These are phyloP conservation scores for Microcos paniculata DNA, from an alignment of 345 rosid genomes.

Conservation along the genomic window DNA sequence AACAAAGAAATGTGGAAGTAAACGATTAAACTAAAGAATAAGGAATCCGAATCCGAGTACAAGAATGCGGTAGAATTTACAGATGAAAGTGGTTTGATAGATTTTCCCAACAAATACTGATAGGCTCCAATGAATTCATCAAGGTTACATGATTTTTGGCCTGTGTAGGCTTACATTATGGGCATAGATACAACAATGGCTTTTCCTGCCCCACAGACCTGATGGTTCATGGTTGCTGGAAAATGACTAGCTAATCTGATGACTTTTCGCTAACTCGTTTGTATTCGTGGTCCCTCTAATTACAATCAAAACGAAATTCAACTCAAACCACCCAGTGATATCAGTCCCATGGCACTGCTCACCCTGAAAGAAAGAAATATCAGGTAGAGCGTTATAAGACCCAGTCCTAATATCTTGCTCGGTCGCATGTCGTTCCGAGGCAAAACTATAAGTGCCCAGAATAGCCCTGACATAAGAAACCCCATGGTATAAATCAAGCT, in stretches of 20 bases:
- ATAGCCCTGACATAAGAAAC: conserved; percentile 57
- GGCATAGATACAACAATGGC: neutral
- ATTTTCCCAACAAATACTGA: conserved; percentile 2
- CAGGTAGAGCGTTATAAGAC: conserved; percentile 42
- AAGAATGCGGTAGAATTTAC: conserved; percentile 1
- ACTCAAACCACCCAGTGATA: conserved; percentile 28
- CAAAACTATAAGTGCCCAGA: conserved; percentile 63
- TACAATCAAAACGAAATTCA: conserved; percentile 7
- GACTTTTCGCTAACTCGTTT: neutral
- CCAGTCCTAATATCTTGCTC: conserved; percentile 47
- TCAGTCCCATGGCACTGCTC: conserved; percentile 37
- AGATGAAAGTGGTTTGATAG: neutral
- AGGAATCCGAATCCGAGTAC: neutral
- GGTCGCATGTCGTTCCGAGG: conserved; percentile 78
- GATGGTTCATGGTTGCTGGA: neutral
- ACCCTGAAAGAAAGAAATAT: conserved; percentile 42
- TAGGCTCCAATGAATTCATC: neutral
- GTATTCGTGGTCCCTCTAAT: neutral
- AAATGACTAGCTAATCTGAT: neutral
- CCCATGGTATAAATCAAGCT: conserved; percentile 70
- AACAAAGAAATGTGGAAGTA: neutral
- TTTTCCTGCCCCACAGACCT: neutral
- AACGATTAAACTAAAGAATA: neutral
- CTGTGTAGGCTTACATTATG: neutral
- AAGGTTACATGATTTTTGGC: neutral